Evolutionary conservation across 495 filamentous ascomycete species (phyloP), one percentile per base, ranked within the genome.

Genomic region (Trichoderma parareesei): DNA sequence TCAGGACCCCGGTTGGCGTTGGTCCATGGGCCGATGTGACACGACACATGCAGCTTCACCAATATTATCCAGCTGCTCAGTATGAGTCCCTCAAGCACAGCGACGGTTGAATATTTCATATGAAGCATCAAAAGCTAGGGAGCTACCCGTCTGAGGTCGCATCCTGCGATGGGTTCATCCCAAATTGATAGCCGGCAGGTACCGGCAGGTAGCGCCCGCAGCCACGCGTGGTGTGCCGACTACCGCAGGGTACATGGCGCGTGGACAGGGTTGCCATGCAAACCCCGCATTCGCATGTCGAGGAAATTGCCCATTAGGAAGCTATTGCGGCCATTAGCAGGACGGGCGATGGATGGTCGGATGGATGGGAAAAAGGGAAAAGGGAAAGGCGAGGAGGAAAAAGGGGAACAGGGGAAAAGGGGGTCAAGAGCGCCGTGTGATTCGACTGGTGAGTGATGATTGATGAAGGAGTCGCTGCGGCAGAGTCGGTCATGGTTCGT

Each of bases 31-130:
- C 18, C 53, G 10, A 33, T 57, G 53, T 57, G 53, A 37, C 33
- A 57, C 53, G 53, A 57, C 53, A 49, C 16, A 49, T 49, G 46
- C 46, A 57, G 53, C 53, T 57, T 57, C 53, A 18, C 18, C 53
- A 27, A 27, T 27, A 57, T 57, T 57, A 57, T 37, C 53, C 53
- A 57, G 53, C 43, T 46, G 0, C 27, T 46, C 11, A 46, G 1
- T 46, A 13, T n/a, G 43, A 13, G n/a, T 46, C 43, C 13, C 9
- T n/a, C 46, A 20, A 8, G 46, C 20, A 46, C 14, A 46, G 1
- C 2, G 40, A 49, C 46, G 46, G 27, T 18, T 49, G 46, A 49
- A 48, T 27, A 49, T 49, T 20, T 49, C 27, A 49, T 49, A 49
- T 49, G 9, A 20, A 49, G n/a, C 46, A 18, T 49, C 27, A 27